phyloP scores from a whole-genome alignment of 1,139 yeast genomes.

The Yamadazyma sp. region DNA sequence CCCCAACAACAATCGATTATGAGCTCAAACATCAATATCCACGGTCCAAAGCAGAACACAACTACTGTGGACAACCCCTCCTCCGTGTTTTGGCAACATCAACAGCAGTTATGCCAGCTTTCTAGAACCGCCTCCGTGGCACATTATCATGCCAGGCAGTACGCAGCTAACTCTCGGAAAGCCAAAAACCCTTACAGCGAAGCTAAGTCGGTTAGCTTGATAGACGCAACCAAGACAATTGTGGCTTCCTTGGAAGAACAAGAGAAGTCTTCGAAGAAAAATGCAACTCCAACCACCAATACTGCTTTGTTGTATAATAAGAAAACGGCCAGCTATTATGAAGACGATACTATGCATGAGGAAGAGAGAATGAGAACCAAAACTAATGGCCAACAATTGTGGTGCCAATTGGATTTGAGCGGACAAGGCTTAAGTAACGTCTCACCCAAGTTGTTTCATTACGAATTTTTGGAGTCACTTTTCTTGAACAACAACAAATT shows the following conservation, averaged over 20 bases:
- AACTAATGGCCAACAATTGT: constrained; percentile 73
- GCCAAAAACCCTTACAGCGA: constrained; percentile 47
- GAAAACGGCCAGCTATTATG: constrained; percentile 54
- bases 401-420: constrained; percentile 93
- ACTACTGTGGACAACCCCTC: constrained; percentile 48
- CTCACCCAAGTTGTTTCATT: constrained; percentile 74
- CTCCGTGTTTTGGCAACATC: constrained; percentile 83
- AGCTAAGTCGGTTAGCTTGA: constrained; percentile 44
- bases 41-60: constrained; percentile 27
- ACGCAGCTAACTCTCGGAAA: constrained; percentile 77
- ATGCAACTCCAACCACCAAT: constrained; percentile 30
- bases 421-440: constrained; percentile 81
- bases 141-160: constrained; percentile 89
- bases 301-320: constrained; percentile 60
- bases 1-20: constrained; percentile 11
- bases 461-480: constrained; percentile 81
- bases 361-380: constrained; percentile 73
- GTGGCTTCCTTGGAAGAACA: constrained; percentile 46
- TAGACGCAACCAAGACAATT: constrained; percentile 56
- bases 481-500: constrained; percentile 87
- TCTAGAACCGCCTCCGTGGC: constrained; percentile 75
- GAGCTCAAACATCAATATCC: constrained; percentile 20
- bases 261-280: constrained; percentile 28
- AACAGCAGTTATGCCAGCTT: constrained; percentile 72
- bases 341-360: constrained; percentile 77